phyloP scores from a whole-genome alignment of 139 green algal species.

The Ulvella scutata region DNA sequence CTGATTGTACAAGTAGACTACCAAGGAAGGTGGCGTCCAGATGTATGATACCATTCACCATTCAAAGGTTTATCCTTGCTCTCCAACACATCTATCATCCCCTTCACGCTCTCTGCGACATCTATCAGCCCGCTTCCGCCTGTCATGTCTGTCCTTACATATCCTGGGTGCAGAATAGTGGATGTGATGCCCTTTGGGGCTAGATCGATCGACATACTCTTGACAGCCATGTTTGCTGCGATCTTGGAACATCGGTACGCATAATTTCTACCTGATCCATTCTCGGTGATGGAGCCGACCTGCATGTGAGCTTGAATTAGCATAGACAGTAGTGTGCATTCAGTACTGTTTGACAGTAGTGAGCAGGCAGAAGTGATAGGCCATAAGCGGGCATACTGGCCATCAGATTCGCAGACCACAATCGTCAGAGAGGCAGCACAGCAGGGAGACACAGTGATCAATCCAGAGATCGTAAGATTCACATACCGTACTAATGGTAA shows the following conservation, averaged over 20 bases:
- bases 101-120: slow-evolving; percentile 11
- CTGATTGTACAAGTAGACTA: too few relatives aligned
- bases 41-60: slow-evolving; percentile 45
- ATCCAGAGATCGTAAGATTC: too few relatives aligned
- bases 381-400: too few relatives aligned
- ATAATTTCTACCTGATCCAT: slow-evolving; percentile 20
- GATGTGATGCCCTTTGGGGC: slow-evolving; percentile 14
- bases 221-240: slow-evolving; percentile 56
- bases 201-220: slow-evolving; percentile 47
- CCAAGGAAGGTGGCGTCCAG: slow-evolving; percentile 57
- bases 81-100: slow-evolving; percentile 28
- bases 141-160: slow-evolving; percentile 38
- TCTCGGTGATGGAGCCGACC: slow-evolving; percentile 25
- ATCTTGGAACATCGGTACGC: slow-evolving; percentile 49
- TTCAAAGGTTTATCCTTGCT: slow-evolving; percentile 21
- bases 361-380: too few relatives aligned
- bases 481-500: too few relatives aligned
- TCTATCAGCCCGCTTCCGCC: slow-evolving; percentile 24
- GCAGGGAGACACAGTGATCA: too few relatives aligned
- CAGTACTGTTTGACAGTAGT: too few relatives aligned
- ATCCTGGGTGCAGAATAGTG: slow-evolving; percentile 48
- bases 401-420: too few relatives aligned
- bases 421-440: too few relatives aligned
- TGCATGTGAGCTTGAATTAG: slow-evolving; percentile 8
- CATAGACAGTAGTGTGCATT: too few relatives aligned